phyloP scores from a whole-genome alignment of 768 basidiomycete species.

The Lyophyllum semitale region DNA sequence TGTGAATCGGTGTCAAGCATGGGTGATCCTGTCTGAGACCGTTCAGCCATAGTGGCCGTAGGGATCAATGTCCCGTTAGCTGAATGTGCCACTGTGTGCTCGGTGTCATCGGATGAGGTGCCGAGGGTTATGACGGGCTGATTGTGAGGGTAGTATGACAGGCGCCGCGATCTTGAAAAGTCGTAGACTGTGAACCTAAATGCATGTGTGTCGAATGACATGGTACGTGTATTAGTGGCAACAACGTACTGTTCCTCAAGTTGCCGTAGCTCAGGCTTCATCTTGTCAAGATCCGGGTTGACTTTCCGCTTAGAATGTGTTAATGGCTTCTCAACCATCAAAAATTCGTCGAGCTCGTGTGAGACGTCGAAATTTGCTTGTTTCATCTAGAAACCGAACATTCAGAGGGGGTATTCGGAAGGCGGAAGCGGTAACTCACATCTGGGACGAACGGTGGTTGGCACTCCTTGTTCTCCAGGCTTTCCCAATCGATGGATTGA shows the following conservation, averaged over 20 bases:
- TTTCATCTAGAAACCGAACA: constrained; percentile 62
- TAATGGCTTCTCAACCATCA: constrained; percentile 97
- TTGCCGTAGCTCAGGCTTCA: constrained; percentile 89
- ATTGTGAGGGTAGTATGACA: constrained; percentile 89
- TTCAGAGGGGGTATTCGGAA: constrained; percentile 2
- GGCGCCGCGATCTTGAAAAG: constrained; percentile 68
- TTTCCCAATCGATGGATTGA: constrained; percentile 76
- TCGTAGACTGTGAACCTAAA: constrained; percentile 88
- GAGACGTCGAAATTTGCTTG: constrained; percentile 98
- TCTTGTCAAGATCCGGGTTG: constrained; percentile 80
- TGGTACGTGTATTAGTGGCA: neutral
- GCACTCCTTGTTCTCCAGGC: constrained; percentile 64
- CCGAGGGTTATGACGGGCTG: constrained; percentile 54
- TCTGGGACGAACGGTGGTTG: constrained; percentile 91
- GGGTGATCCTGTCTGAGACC: constrained; percentile 48
- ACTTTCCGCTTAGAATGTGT: constrained; percentile 92
- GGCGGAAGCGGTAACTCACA: constrained; percentile 50
- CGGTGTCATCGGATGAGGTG: constrained; percentile 41
- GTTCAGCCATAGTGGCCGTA: constrained; percentile 49
- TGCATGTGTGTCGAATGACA: constrained; percentile 5
- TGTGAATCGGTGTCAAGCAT: constrained; percentile 34
- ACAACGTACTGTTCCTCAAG: constrained; percentile 86
- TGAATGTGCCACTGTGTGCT: constrained; percentile 44
- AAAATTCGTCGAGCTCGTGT: constrained; percentile 95
- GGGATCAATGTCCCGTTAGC: constrained; percentile 43